A percentile compares a stretch with the other conserved stretches of the same genome.
Conservation (phyloP, 768 basidiomycete species). For the Tricholoma hemisulphureum region DNA sequence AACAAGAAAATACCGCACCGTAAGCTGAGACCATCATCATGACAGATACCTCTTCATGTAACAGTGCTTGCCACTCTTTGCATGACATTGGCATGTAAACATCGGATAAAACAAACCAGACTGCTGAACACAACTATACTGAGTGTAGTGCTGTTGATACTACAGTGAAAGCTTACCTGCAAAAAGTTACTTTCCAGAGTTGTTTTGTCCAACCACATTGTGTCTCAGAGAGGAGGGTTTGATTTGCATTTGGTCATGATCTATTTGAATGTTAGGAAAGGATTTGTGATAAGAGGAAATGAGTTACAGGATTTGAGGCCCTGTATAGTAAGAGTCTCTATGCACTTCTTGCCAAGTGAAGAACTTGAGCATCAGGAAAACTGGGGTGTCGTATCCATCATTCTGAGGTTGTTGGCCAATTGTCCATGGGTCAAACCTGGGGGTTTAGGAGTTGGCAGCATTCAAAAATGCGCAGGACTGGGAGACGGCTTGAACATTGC, state of each 20-base stretch:
- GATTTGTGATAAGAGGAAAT: background rate
- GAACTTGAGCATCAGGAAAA: too few relatives aligned
- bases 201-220: slow-evolving; percentile 97
- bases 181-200: slow-evolving; percentile 99
- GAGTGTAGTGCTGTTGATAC: background rate
- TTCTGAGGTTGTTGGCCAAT: too few relatives aligned
- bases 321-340: slow-evolving; percentile 87
- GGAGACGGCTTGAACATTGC: too few relatives aligned
- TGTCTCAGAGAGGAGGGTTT: slow-evolving; percentile 93
- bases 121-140: slow-evolving; percentile 50
- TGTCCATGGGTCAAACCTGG: too few relatives aligned
- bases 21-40: slow-evolving; percentile 90
- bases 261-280: slow-evolving; percentile 34
- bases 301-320: slow-evolving; percentile 97
- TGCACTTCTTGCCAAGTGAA: too few relatives aligned
- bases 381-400: too few relatives aligned
- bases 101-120: slow-evolving; percentile 96
- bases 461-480: too few relatives aligned
- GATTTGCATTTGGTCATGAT: slow-evolving; percentile 86
- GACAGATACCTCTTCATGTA: slow-evolving; percentile 90
- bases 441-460: too few relatives aligned
- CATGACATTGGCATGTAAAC: slow-evolving; percentile 94
- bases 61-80: slow-evolving; percentile 88
- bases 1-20: slow-evolving; percentile 43
- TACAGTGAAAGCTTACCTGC: slow-evolving; percentile 54